phyloP scores from a whole-genome alignment of 345 rosid species.

The Zanthoxylum bungeanum region DNA sequence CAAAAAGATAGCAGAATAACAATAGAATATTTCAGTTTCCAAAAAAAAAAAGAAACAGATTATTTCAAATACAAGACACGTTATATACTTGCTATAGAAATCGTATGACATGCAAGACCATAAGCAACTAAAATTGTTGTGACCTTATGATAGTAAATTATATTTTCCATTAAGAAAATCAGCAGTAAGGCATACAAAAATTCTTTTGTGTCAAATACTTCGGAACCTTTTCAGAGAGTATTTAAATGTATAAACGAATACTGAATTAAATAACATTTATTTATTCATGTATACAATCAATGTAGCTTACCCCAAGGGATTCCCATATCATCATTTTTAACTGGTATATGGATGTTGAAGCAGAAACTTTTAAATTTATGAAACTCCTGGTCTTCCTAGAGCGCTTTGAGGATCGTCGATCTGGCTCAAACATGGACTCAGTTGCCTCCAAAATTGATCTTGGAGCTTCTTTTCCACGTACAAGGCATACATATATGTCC shows the following conservation, averaged over 20 bases:
- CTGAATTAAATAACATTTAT: constrained; percentile 8
- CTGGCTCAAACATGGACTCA: constrained; percentile 61
- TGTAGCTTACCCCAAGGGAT: constrained; percentile 82
- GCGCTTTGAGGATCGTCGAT: constrained; percentile 82
- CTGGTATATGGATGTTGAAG: constrained; percentile 81
- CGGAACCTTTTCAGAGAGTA: not conserved
- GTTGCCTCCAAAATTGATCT: constrained; percentile 80
- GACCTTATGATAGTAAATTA: not conserved
- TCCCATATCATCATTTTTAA: constrained; percentile 99
- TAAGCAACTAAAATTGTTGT: not conserved
- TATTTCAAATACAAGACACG: not conserved
- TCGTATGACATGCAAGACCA: not conserved
- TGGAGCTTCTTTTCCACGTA: constrained; percentile 95
- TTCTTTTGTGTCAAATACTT: not conserved
- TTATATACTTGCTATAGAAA: not conserved
- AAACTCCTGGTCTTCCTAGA: constrained; percentile 75
- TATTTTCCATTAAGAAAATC: not conserved
- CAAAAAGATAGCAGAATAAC: not conserved
- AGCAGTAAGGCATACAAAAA: not conserved
- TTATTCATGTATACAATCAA: not conserved
- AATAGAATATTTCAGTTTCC: constrained; percentile 2
- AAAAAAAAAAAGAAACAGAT: too few species aligned
- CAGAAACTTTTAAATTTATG: constrained; percentile 80
- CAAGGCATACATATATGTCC: constrained; percentile 69
- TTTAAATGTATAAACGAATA: not conserved